These are phyloP conservation scores for Fomitopsis betulina DNA, from an alignment of 1,284 basidiomycete species.

Conservation along the genomic window DNA sequence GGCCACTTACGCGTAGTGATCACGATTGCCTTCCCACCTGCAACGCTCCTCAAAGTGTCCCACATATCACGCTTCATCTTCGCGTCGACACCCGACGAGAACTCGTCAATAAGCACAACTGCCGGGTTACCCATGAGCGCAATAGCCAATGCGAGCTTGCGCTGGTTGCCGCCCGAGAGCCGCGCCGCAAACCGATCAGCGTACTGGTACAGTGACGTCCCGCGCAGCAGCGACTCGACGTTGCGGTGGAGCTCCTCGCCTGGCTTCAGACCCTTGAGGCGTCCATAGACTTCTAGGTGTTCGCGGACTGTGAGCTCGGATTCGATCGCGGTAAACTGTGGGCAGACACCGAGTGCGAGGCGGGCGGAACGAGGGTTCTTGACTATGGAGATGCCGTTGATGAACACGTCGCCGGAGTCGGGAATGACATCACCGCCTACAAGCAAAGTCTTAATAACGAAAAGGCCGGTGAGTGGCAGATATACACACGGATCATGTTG, in stretches of 20 bases:
- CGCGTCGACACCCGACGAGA: constrained; percentile 79
- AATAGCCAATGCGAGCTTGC: constrained; percentile 76
- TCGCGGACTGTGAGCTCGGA: constrained; percentile 72
- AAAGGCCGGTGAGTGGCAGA: not conserved
- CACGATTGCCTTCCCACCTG: constrained; percentile 60
- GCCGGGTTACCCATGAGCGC: constrained; percentile 79
- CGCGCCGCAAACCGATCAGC: constrained; percentile 68
- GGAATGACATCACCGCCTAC: constrained; percentile 61
- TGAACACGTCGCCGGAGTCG: constrained; percentile 61
- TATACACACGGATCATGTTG: constrained; percentile 62
- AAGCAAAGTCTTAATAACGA: not conserved
- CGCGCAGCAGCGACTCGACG: constrained; percentile 55
- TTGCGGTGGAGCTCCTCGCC: constrained; percentile 47
- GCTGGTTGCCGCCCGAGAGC: constrained; percentile 76
- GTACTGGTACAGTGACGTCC: constrained; percentile 57
- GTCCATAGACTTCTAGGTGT: constrained; percentile 65
- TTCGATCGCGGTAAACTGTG: constrained; percentile 82
- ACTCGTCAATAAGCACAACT: constrained; percentile 79
- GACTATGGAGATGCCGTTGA: constrained; percentile 62
- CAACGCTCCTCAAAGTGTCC: constrained; percentile 62
- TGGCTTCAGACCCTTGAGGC: constrained; percentile 59
- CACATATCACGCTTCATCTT: constrained; percentile 84
- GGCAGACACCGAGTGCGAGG: constrained; percentile 71
- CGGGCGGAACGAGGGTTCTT: constrained; percentile 55
- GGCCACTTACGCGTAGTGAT: constrained; percentile 60